Base-by-base conservation (phyloP, 1,139 yeast species). In the Taphrina confusa region DNA sequence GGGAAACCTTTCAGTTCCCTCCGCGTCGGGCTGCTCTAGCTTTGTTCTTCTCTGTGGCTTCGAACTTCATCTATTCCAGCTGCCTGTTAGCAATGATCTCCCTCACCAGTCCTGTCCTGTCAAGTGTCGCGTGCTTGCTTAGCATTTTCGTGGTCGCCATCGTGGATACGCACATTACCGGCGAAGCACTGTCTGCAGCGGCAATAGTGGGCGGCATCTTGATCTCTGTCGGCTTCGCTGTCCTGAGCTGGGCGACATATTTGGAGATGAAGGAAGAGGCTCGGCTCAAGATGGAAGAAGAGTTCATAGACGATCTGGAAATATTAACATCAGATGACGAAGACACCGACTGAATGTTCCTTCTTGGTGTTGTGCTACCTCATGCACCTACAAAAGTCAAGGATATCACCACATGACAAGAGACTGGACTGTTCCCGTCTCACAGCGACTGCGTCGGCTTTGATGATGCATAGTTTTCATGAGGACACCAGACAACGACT, bases 91-190 rank as follows among this genome's bases (percentile, higher is more conserved):
- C 90, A 1, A 75, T 89, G 65, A 87, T 88, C 86, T 85, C 95
- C 0, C 78, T 89, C 62, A 89, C 96, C 0, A 83, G 87, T 14
- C 96, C 96, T 0, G 95, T 89, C 1, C 76, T 89, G 57, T 85
- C 95, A 1, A 83, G 92, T 0, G 96, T 89, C 9, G 85, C 92
- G 40, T 83, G 95, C 0, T 73, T 89, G 62, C 76, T 87, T 58
- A 87, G 95, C 0, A 89, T 90, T 20, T 80, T 88, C 66, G 73
- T 88, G 62, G 94, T 89, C 49, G 95, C 96, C 0, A 60, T 87
- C 2, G 85, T 83, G 18, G 96, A 89, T 69, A 87, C 87, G 85
- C 64, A 79, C 2, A 67, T 85, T n/a, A 86, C 85, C 71, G 86
- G 83, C 12, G 80, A 82, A 42, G 70, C 69, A 1, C 67, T 76